A percentile compares a stretch with the other conserved stretches of the same genome.
These are phyloP conservation scores for Olyra latifolia DNA, from an alignment of 176 grass and related monocot species.

Conservation along the genomic window DNA sequence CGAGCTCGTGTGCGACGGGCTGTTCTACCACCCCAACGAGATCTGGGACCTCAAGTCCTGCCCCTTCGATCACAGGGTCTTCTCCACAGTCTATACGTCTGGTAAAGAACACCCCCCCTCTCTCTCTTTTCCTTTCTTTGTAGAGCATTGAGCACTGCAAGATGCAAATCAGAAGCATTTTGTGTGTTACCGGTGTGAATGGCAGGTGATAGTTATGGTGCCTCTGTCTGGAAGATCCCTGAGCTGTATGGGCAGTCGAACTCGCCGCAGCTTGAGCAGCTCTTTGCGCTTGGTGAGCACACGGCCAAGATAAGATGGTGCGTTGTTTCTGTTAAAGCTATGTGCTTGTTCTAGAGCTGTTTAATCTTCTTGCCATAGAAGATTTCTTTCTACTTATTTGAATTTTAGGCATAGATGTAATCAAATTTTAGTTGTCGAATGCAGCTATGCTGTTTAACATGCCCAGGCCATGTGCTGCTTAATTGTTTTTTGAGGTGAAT, in stretches of 20 bases:
- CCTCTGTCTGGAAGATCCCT: constrained; percentile 79
- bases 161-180: background rate
- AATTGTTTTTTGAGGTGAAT: background rate
- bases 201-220: constrained; percentile 86
- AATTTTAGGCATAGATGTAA: background rate
- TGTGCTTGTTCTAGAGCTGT: background rate
- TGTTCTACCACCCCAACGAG: constrained; percentile 98
- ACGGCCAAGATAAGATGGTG: constrained; percentile 75
- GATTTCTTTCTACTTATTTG: background rate
- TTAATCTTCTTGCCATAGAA: background rate
- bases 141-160: background rate
- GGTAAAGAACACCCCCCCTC: constrained; percentile 43
- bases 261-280: constrained; percentile 75
- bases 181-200: constrained; percentile 6
- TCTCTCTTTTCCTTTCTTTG: background rate
- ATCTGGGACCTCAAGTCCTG: constrained; percentile 99
- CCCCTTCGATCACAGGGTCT: constrained; percentile 81
- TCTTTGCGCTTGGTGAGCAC: constrained; percentile 60
- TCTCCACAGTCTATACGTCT: constrained; percentile 92
- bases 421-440: background rate
- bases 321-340: constrained; percentile 22
- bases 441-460: background rate
- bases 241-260: constrained; percentile 74
- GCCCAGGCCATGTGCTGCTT: background rate
- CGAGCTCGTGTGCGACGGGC: constrained; percentile 88